A percentile compares a stretch with the other conserved stretches of the same genome.
phyloP scores from a whole-genome alignment of 2,329 filamentous ascomycete species.

The Myriangium duriaei region DNA sequence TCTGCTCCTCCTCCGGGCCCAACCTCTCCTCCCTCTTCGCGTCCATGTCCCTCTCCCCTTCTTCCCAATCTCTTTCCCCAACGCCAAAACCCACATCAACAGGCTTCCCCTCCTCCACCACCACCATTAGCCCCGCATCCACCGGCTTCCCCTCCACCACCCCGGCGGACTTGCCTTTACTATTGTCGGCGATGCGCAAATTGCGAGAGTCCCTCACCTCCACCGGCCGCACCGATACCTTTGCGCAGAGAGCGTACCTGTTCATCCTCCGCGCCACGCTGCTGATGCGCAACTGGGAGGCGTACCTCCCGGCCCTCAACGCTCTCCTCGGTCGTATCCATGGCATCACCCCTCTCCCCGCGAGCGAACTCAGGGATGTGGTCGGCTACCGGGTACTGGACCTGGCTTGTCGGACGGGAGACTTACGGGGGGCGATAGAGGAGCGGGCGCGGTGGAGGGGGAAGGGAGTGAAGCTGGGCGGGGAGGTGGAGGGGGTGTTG shows the following conservation, averaged over 20 bases:
- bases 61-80: neutral
- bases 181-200: slow-evolving; percentile 79
- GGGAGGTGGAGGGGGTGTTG: slow-evolving; percentile 57
- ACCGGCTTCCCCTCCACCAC: slow-evolving; percentile 11
- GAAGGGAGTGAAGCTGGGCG: slow-evolving; percentile 55
- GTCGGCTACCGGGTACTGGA: slow-evolving; percentile 74
- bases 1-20: slow-evolving; percentile 64
- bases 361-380: slow-evolving; percentile 65
- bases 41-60: slow-evolving; percentile 38
- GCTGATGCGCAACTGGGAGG: slow-evolving; percentile 68
- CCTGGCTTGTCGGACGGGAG: slow-evolving; percentile 68
- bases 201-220: slow-evolving; percentile 82
- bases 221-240: slow-evolving; percentile 60
- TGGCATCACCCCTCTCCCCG: slow-evolving; percentile 49
- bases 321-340: slow-evolving; percentile 67
- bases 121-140: slow-evolving; percentile 9
- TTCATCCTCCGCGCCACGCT: slow-evolving; percentile 82
- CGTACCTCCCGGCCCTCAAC: slow-evolving; percentile 77
- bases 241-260: slow-evolving; percentile 79
- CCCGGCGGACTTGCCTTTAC: slow-evolving; percentile 48
- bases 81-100: neutral
- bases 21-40: slow-evolving; percentile 65
- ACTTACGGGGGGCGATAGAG: slow-evolving; percentile 61
- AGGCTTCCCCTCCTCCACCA: neutral
- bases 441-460: slow-evolving; percentile 44